Percentiles rank a stretch among this genome's conserved stretches.
Evolutionary conservation across 2,329 filamentous ascomycete genomes (phyloP).

Genomic region (Metarhizium robertsii): DNA sequence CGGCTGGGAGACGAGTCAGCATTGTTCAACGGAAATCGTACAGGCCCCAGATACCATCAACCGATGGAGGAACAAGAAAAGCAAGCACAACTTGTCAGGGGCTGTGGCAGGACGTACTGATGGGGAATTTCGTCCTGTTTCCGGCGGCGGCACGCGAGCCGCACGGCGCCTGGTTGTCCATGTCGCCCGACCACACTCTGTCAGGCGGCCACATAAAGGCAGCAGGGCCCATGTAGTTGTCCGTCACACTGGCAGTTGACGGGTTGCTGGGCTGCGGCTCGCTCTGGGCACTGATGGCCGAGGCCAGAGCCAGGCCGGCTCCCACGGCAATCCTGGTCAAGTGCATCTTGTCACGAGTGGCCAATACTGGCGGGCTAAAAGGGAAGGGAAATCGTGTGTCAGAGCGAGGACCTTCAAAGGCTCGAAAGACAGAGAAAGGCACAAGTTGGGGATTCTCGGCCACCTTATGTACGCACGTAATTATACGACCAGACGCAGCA

Average conservation of each 20-base stretch:
- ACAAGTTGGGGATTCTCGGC: background rate
- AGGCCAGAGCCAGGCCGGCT: constrained; percentile 1
- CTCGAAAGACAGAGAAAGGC: background rate
- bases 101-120: constrained; percentile 22
- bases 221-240: constrained; percentile 30
- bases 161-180: constrained; percentile 44
- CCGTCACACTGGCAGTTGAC: constrained; percentile 1
- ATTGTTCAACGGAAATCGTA: background rate
- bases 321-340: background rate
- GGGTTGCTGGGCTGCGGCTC: background rate
- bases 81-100: too few relatives aligned
- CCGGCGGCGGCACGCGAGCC: constrained; percentile 28
- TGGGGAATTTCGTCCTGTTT: constrained; percentile 42
- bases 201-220: constrained; percentile 47
- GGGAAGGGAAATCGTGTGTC: background rate
- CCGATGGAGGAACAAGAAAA: background rate
- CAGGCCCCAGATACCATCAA: background rate
- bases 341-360: background rate
- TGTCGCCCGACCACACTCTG: constrained; percentile 36
- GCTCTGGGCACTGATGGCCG: background rate
- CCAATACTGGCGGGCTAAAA: background rate
- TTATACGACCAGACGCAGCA: too few relatives aligned
- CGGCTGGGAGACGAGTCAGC: constrained; percentile 21
- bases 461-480: too few relatives aligned
- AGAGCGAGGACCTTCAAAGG: background rate